phyloP scores from a whole-genome alignment of 768 basidiomycete genomes.

The Pleurotus djamor region DNA sequence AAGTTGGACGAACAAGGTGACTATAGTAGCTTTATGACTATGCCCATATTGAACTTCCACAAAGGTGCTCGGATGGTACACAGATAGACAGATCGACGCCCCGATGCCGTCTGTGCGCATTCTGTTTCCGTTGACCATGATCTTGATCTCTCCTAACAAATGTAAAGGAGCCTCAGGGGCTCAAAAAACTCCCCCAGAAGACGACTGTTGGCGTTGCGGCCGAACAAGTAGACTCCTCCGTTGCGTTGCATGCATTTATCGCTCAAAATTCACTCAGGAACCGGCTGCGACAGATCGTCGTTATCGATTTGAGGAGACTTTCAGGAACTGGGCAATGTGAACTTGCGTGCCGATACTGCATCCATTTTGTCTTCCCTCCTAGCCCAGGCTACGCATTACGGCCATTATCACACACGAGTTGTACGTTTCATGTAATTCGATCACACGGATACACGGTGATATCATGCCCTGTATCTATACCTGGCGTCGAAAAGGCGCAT shows the following conservation, averaged over 20 bases:
- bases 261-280: too few species aligned
- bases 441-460: background rate
- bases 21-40: background rate
- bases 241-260: too few species aligned
- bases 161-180: slow-evolving; percentile 1
- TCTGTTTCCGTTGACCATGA: too few species aligned
- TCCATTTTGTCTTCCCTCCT: background rate
- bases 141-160: too few species aligned
- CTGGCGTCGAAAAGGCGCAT: background rate
- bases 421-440: background rate
- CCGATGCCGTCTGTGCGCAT: background rate
- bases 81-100: background rate
- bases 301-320: slow-evolving; percentile 15
- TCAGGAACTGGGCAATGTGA: slow-evolving; percentile 1
- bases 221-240: too few species aligned
- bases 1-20: slow-evolving; percentile 13
- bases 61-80: slow-evolving; percentile 7
- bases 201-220: background rate
- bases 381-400: too few species aligned
- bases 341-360: background rate
- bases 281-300: background rate
- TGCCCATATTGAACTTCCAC: too few species aligned
- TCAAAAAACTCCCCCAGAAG: background rate
- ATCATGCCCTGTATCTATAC: background rate
- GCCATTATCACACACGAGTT: too few species aligned